Base-by-base conservation (phyloP, 805 yeast species). In the Nakazawaea populi region DNA sequence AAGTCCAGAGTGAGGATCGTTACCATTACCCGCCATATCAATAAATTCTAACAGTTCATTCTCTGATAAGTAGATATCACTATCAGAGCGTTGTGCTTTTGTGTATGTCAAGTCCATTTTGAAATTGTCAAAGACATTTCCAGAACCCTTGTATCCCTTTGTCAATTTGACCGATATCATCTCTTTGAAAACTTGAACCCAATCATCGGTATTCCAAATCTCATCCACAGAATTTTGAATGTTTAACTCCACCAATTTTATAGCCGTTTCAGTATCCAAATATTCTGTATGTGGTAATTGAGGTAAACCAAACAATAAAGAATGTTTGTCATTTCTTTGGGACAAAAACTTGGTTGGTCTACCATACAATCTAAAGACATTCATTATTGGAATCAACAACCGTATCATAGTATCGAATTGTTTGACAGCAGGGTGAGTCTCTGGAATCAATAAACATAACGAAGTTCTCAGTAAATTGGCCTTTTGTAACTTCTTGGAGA, bases 331-430 rank as follows among this genome's bases (percentile, higher is more conserved):
- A 12, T 67, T 69, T 64, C 84, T 82, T 56, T 77, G 76, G 24
- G 88, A 78, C 51, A 74, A 71, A 55, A 87, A 73, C 56, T 74
- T 80, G 42, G 72, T 70, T 1, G 95, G 94, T 56, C 94, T 73
- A 7, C 95, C 95, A 59, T 87, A 87, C 44, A 87, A 64, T 60
- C 75, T 77, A 67, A 85, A 87, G 4, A 85, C 73, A 62, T 87
- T 88, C 70, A 83, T 76, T 18, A 85, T 71, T 44, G 89, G 92
- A 34, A 87, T 73, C 54, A 84, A 70, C 59, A 81, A 74, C 53
- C 95, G 70, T 42, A 87, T 77, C 80, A 85, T 81, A 12, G 87
- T 87, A 61, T 87, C 94, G 46, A 80, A 76, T 14, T 83, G 82
- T 44, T 78, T 74, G 31, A 87, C 92, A 40, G 88, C 87, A 4